phyloP scores from a whole-genome alignment of 768 basidiomycete genomes.

The Boletus subcaerulescens region DNA sequence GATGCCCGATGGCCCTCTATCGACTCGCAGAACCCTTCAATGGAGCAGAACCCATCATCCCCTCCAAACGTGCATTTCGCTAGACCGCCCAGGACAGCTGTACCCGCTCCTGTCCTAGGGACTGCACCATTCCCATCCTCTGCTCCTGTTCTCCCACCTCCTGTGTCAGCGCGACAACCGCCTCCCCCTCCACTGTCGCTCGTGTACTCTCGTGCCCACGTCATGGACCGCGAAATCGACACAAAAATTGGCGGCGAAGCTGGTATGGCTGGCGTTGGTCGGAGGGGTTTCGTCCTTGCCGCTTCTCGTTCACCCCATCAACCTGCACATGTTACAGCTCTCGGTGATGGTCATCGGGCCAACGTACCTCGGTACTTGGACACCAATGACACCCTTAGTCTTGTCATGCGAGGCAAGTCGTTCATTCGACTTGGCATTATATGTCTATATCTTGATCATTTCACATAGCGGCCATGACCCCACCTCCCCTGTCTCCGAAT shows the following conservation, averaged over 20 bases:
- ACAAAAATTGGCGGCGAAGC: conserved; percentile 75
- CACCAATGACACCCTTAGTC: conserved; percentile 36
- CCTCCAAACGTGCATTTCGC: not conserved
- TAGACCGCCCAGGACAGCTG: conserved; percentile 5
- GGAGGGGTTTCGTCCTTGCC: conserved; percentile 69
- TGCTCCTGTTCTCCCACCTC: not conserved
- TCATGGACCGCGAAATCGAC: conserved; percentile 43
- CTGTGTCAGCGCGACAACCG: conserved; percentile 17
- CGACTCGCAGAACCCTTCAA: conserved; percentile 6
- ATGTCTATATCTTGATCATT: conserved; percentile 8
- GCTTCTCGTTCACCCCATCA: conserved; percentile 17
- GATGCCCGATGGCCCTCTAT: conserved; percentile 16
- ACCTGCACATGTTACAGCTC: not conserved
- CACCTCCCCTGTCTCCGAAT: conserved; percentile 33
- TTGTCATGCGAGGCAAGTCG: conserved; percentile 31
- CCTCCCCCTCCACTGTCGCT: conserved; percentile 19
- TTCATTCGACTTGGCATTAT: not conserved
- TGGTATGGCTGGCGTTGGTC: conserved; percentile 89
- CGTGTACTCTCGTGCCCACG: not conserved
- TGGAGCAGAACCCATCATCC: not conserved
- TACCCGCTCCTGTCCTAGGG: conserved; percentile 10
- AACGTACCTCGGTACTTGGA: conserved; percentile 47
- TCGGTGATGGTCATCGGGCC: conserved; percentile 22
- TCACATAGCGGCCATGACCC: conserved; percentile 27
- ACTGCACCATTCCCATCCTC: conserved; percentile 18